phyloP scores from a whole-genome alignment of 352 stramenopile genomes.

The Lagenidium giganteum region DNA sequence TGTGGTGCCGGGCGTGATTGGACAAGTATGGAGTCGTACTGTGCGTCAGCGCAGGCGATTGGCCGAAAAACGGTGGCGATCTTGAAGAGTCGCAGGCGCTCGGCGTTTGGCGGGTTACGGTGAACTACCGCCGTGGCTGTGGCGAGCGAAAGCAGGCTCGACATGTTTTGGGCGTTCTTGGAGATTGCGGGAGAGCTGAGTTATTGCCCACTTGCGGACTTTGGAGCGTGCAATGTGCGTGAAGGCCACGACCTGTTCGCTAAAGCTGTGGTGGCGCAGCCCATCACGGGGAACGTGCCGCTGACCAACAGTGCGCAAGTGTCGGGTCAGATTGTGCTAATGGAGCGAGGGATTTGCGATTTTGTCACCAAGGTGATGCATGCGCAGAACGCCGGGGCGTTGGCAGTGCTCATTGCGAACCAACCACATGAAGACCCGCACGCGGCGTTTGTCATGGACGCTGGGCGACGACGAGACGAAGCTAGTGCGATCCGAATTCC shows the following conservation, averaged over 20 bases:
- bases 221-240: conserved; percentile 23
- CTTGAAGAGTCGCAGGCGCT: no score
- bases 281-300: conserved; percentile 30
- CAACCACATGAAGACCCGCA: conserved; percentile 11
- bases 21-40: no score
- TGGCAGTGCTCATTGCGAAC: conserved; percentile 56
- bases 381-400: conserved; percentile 46
- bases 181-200: conserved; percentile 31
- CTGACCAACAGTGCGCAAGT: conserved; percentile 34
- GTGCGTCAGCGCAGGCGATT: no score
- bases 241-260: conserved; percentile 37
- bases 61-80: no score
- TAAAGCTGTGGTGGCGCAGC: conserved; percentile 35
- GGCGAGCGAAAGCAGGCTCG: no score
- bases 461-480: conserved; percentile 16
- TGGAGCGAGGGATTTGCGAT: conserved; percentile 54
- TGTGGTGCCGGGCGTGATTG: no score
- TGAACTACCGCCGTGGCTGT: no score
- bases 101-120: no score
- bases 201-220: conserved; percentile 55
- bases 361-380: conserved; percentile 59
- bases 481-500: conserved; percentile 27
- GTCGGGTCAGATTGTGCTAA: conserved; percentile 35
- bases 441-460: conserved; percentile 59
- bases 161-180: conserved; percentile 60